A percentile compares a stretch with the other conserved stretches of the same genome.
phyloP scores from a whole-genome alignment of 164 flowering plant species.

The Hamamelis virginiana region DNA sequence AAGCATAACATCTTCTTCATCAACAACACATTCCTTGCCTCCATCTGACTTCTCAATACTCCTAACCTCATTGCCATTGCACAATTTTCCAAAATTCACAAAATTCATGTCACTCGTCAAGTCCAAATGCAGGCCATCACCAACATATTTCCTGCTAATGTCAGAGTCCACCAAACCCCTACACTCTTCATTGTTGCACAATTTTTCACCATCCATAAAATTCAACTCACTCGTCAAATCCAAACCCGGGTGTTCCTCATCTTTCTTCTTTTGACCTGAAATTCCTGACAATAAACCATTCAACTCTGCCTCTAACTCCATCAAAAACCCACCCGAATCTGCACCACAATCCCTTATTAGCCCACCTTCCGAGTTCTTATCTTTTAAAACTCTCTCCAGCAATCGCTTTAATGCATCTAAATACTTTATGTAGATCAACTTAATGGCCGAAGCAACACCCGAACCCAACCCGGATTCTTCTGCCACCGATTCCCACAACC shows the following conservation, averaged over 20 bases:
- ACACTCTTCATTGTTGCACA: conserved; percentile 3
- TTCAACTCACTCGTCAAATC: conserved; percentile 13
- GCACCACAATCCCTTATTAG: conserved; percentile 1
- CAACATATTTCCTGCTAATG: not conserved
- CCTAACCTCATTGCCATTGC: not conserved
- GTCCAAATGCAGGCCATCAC: not conserved
- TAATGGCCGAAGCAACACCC: conserved; percentile 30
- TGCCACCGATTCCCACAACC: conserved; percentile 49
- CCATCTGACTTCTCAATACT: conserved; percentile 10
- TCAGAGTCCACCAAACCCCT: conserved; percentile 6
- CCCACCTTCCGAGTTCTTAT: conserved; percentile 8
- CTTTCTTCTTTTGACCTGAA: conserved; percentile 22
- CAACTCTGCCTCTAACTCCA: conserved; percentile 37
- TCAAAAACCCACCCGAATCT: conserved; percentile 18
- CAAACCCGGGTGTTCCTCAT: conserved; percentile 8
- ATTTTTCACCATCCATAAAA: not conserved
- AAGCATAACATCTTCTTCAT: conserved; percentile 23
- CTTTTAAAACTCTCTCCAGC: conserved; percentile 27
- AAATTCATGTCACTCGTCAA: not conserved
- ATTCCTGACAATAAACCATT: conserved; percentile 18
- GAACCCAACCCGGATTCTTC: conserved; percentile 45
- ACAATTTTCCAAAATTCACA: not conserved
- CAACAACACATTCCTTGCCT: conserved; percentile 11
- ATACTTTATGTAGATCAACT: conserved; percentile 60
- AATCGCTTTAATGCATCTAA: conserved; percentile 43